A percentile compares a stretch with the other conserved stretches of the same genome.
Conservation (phyloP, 1,284 basidiomycete genomes). For the Macrocystidia cucumis region DNA sequence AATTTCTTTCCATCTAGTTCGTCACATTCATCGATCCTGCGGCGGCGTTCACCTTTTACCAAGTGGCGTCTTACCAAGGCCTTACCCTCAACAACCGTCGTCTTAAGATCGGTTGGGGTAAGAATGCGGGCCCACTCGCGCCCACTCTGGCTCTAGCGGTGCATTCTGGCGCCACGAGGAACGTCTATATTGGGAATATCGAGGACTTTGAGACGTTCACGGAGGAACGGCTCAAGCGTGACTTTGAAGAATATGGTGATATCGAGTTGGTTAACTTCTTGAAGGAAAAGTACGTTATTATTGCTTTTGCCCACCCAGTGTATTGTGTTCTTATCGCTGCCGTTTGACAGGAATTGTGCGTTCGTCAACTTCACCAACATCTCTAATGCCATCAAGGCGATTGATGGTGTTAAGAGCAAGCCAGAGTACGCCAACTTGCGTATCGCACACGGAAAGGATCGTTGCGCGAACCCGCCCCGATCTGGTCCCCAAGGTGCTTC, state of each 20-base stretch:
- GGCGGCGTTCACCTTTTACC: conserved; percentile 87
- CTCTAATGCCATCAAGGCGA: conserved; percentile 91
- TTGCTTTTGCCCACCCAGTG: conserved; percentile 3
- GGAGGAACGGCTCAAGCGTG: conserved; percentile 79
- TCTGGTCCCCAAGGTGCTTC: conserved; percentile 67
- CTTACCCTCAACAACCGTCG: conserved; percentile 86
- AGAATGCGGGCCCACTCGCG: conserved; percentile 79
- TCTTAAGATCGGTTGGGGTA: conserved; percentile 94
- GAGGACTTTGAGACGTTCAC: conserved; percentile 87
- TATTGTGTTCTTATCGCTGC: conserved; percentile 2
- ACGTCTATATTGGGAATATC: conserved; percentile 91
- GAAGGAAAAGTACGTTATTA: conserved; percentile 73
- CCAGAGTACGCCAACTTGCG: conserved; percentile 78
- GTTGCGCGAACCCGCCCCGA: conserved; percentile 87
- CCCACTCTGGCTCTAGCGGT: conserved; percentile 81
- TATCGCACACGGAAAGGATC: conserved; percentile 90
- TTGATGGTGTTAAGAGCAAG: conserved; percentile 85
- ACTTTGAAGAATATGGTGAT: conserved; percentile 90
- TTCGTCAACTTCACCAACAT: conserved; percentile 93
- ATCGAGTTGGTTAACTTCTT: conserved; percentile 95
- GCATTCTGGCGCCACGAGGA: conserved; percentile 85
- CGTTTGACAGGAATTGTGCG: conserved; percentile 67
- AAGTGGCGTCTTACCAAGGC: conserved; percentile 82
- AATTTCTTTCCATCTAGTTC: conserved; percentile 47
- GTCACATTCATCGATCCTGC: conserved; percentile 88